Percentiles rank a stretch among this genome's conserved stretches.
Evolutionary conservation across 345 rosid genomes (phyloP).

Genomic region (Melaleuca quinquenervia): DNA sequence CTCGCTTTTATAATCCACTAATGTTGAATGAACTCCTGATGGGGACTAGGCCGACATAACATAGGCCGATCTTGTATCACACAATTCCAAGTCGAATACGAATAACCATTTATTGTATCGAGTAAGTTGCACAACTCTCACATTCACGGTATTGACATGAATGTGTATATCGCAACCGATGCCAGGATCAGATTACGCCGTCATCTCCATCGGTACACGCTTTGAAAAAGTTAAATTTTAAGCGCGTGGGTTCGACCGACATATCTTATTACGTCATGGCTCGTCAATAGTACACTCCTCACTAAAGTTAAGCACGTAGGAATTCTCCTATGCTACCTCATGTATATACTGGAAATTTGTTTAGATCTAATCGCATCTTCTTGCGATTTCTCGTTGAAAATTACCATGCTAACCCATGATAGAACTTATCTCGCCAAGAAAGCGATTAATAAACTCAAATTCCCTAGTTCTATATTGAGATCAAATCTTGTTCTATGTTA

Average conservation of each 20-base stretch:
- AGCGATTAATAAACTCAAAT: background rate
- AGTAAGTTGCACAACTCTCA: background rate
- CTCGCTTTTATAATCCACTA: too few relatives aligned
- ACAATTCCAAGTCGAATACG: background rate
- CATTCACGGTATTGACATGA: background rate
- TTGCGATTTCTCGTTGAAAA: background rate
- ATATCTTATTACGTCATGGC: background rate
- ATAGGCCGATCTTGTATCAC: background rate
- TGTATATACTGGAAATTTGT: background rate
- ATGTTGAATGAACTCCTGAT: too few relatives aligned
- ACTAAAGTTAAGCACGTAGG: background rate
- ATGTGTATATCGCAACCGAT: background rate
- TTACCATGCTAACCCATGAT: background rate
- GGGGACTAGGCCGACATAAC: too few relatives aligned
- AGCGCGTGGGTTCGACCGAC: accelerated
- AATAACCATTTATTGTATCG: background rate
- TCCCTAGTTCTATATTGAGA: background rate
- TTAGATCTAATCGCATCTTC: background rate
- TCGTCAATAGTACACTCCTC: background rate
- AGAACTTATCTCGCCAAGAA: background rate
- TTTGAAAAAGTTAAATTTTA: background rate
- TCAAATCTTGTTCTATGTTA: background rate
- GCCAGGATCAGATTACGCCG: background rate
- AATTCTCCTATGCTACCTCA: background rate
- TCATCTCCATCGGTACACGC: background rate